These are phyloP conservation scores for Ophiostoma ips DNA, from an alignment of 2,329 filamentous ascomycete species.

Conservation along the genomic window DNA sequence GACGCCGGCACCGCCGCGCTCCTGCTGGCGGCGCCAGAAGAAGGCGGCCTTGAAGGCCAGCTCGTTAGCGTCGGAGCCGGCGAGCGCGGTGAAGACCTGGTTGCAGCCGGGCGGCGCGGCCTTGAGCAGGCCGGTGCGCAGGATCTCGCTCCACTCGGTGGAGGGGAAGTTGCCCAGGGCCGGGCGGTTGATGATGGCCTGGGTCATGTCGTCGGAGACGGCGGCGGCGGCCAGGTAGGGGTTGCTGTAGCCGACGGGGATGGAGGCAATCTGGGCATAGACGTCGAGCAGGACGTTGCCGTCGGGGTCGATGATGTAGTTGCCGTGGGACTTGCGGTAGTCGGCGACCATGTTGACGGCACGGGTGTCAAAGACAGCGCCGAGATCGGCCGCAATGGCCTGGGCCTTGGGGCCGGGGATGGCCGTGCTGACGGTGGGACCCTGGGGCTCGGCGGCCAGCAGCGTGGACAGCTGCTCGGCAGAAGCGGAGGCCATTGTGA, in stretches of 20 bases:
- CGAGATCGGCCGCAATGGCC: conserved; percentile 53
- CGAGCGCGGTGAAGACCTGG: conserved; percentile 83
- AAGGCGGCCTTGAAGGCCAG: conserved; percentile 91
- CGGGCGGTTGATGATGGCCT: conserved; percentile 72
- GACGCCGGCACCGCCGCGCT: conserved; percentile 63
- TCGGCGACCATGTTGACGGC: conserved; percentile 73
- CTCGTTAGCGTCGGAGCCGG: conserved; percentile 87
- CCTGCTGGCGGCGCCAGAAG: conserved; percentile 73
- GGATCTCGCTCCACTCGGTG: conserved; percentile 66
- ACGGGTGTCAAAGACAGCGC: conserved; percentile 72
- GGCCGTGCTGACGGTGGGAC: conserved; percentile 38
- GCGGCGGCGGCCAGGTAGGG: conserved; percentile 56
- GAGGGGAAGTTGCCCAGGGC: conserved; percentile 85
- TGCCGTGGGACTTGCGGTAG: conserved; percentile 61
- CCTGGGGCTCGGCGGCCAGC: conserved; percentile 31
- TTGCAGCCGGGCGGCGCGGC: conserved; percentile 71
- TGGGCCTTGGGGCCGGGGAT: conserved; percentile 64
- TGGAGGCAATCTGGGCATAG: conserved; percentile 86
- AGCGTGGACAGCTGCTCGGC: conserved; percentile 16
- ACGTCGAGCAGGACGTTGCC: conserved; percentile 62
- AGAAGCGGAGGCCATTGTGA: conserved; percentile 11
- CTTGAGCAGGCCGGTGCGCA: conserved; percentile 66
- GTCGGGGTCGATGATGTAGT: conserved; percentile 65
- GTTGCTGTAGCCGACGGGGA: conserved; percentile 89
- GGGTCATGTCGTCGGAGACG: conserved; percentile 63